Evolutionary conservation across 1,139 yeast genomes (phyloP), one percentile per base, ranked within the genome.

Genomic region (Hyphopichia burtonii): DNA sequence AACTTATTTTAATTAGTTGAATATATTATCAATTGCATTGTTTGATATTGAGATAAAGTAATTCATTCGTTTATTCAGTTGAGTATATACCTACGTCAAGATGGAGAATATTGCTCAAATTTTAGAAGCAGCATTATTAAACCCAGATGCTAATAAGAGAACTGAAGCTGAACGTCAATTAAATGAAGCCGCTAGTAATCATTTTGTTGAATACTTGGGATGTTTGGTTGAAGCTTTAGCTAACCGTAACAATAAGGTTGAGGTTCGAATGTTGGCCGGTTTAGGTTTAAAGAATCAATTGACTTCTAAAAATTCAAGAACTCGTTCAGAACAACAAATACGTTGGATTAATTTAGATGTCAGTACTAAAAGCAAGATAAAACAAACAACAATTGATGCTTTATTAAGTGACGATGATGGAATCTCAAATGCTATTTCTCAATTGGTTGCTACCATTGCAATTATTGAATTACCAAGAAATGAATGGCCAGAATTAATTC

Each of bases 391-490:
- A 0, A 62, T 93, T 39, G 66, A 68, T 38, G 80, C 93, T 1
- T 78, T 93, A 44, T 64, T 82, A 44, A 75, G 87, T 17, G 60
- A 71, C n/a, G 83, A 84, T 55, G 85, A 82, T 46, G 78, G 90
- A 54, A 96, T 93, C 39, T 96, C 96, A 22, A 81, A 83, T 46
- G 79, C 96, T 18, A 85, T 94, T 25, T 96, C 99, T 17, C 98
- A 93, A 68, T 75, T 93, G 53, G 93, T 93, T 45, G 96, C 98
- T 23, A 96, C 98, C 9, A 87, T 93, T 54, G 99, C 98, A 14
- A 94, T 86, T 50, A 88, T 93, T 46, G 99, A 93, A 63, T 75
- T 93, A 50, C 98, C 98, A 37, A 71, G 84, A 49, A 78, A 77
- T 50, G 88, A 85, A 58, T 93, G 99, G 99, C 85, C 86, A 18